Base-by-base conservation (phyloP, 2,329 filamentous ascomycete genomes). In the Epichloe sylvatica region DNA sequence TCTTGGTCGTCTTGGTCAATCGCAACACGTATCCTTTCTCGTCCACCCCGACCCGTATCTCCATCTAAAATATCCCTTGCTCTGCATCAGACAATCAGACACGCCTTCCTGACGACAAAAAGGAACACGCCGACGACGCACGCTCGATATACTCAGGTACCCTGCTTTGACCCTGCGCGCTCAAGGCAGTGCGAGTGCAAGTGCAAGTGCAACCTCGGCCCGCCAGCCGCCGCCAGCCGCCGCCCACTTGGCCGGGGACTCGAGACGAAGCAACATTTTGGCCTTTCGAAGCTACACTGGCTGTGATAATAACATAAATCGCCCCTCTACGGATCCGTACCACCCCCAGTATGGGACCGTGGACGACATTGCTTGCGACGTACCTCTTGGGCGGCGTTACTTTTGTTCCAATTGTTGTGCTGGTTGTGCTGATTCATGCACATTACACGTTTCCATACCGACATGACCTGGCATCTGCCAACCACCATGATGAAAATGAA, bases 381-480 rank as follows among this genome's bases (percentile, higher is more conserved):
- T 96, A 95, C 73, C 64, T 94, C 56, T 69, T 94, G 52, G 90
- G 90, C 90, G 91, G 90, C 60, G 65, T 96, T 62, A 95, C 90
- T 51, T 91, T 96, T 63, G 63, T 95, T 51, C 90, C 90, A 33
- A 71, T 94, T 3, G 59, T 89, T 52, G 54, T 90, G 47, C 62
- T 69, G 43, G 66, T 76, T 45, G 59, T 86, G 50, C 62, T 90
- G 48, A 62, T 80, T 35, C 79, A 89, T 64, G 79, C 79, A 56
- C 82, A 89, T 70, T 69, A 83, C 51, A 80, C 80, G 12, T 75
- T 87, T 48, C 84, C 85, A 43, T 59, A 69, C 56, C 70, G 70
- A 57, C 59, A 71, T 51, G 70, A 72, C 58, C 59, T 64, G 53
- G 59, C 61, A 40, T 50, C 63, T 7, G 47, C 49, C 43, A 49